A percentile compares a stretch with the other conserved stretches of the same genome.
Conservation (phyloP, 176 grass and related monocot genomes). For the Thinopyrum elongatum region DNA sequence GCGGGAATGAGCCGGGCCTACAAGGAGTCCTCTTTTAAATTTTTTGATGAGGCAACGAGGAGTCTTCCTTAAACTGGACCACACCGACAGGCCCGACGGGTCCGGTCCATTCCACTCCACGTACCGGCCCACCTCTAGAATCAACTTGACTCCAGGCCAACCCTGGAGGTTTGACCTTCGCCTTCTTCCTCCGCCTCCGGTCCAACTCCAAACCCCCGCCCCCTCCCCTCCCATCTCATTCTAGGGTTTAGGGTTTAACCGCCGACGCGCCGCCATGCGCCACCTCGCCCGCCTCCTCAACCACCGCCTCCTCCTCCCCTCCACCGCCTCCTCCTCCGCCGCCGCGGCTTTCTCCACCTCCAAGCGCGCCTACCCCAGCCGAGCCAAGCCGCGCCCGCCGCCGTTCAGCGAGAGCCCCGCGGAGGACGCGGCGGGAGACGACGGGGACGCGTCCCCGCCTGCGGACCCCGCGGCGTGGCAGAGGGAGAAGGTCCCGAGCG, state of each 20-base stretch:
- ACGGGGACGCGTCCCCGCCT: accelerated
- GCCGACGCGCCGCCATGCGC: constrained; percentile 39
- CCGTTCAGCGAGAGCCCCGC: not conserved
- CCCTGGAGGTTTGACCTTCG: not conserved
- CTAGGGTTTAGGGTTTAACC: constrained; percentile 53
- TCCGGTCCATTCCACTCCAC: not conserved
- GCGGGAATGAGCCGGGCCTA: no score
- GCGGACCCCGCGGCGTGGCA: not conserved
- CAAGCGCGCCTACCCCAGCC: constrained; percentile 19
- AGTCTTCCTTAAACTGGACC: not conserved
- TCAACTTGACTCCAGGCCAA: not conserved
- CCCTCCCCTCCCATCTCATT: not conserved
- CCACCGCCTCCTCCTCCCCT: constrained; percentile 1
- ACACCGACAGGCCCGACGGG: not conserved
- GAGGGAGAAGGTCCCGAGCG: constrained; percentile 26
- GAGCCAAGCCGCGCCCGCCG: constrained; percentile 19
- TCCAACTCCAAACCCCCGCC: not conserved
- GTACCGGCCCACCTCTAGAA: not conserved
- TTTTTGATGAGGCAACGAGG: no score
- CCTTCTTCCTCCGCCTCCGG: no score
- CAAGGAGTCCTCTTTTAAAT: no score
- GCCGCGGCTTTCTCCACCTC: constrained; percentile 38
- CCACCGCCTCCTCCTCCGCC: not conserved
- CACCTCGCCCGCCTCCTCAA: constrained; percentile 43
- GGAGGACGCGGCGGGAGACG: not conserved